phyloP scores from a whole-genome alignment of 805 yeast species.

The Yarrowia keelungensis region DNA sequence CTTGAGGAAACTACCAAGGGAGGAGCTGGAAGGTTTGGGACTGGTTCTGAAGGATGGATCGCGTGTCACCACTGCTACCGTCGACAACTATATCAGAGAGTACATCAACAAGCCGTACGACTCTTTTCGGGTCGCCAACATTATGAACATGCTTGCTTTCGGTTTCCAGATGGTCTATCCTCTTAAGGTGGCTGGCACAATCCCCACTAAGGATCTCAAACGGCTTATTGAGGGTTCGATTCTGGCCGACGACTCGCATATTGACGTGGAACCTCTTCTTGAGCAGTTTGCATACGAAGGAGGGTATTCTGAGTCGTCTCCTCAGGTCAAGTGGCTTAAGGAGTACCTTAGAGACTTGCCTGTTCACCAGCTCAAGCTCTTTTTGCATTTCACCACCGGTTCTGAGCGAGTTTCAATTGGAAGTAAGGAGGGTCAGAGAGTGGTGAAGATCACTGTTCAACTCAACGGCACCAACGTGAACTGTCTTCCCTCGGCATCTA shows the following conservation, averaged over 20 bases:
- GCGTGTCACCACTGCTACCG: background rate
- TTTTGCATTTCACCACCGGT: slow-evolving; percentile 60
- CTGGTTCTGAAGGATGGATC: slow-evolving; percentile 6
- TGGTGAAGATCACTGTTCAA: slow-evolving; percentile 56
- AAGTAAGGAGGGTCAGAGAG: slow-evolving; percentile 50
- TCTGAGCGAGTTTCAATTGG: slow-evolving; percentile 58
- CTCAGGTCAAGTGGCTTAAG: slow-evolving; percentile 56
- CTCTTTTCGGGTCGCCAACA: background rate
- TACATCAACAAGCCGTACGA: slow-evolving; percentile 5
- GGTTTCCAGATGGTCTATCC: slow-evolving; percentile 25
- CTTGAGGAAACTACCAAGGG: slow-evolving; percentile 38
- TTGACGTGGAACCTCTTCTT: slow-evolving; percentile 52
- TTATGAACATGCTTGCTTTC: slow-evolving; percentile 2
- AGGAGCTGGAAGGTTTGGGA: slow-evolving; percentile 1
- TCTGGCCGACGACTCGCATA: slow-evolving; percentile 48
- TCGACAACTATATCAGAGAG: background rate
- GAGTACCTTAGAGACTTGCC: slow-evolving; percentile 54
- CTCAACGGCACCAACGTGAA: slow-evolving; percentile 52
- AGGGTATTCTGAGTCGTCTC: slow-evolving; percentile 52
- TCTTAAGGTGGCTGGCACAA: slow-evolving; percentile 33
- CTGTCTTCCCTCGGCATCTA: slow-evolving; percentile 59
- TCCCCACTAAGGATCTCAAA: slow-evolving; percentile 42
- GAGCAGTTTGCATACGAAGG: slow-evolving; percentile 53
- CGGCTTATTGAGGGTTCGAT: slow-evolving; percentile 54
- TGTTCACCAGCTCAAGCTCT: slow-evolving; percentile 51